phyloP scores from a whole-genome alignment of 2,329 filamentous ascomycete genomes.

The Lasiodiplodia citricola region DNA sequence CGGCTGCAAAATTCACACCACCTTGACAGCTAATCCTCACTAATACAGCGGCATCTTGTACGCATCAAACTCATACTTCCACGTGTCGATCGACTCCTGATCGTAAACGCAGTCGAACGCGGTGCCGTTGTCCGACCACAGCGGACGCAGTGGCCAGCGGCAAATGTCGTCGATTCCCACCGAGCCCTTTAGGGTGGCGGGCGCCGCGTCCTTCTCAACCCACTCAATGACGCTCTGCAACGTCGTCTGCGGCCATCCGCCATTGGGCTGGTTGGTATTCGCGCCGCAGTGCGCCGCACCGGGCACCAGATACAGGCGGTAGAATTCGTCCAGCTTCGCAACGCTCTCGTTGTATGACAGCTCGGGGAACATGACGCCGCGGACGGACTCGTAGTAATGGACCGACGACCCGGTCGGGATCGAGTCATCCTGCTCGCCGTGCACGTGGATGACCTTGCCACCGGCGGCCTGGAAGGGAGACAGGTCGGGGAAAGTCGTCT shows the following conservation, averaged over 20 bases:
- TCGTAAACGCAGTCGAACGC: slow-evolving; percentile 36
- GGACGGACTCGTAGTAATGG: slow-evolving; percentile 62
- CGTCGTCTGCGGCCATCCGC: slow-evolving; percentile 26
- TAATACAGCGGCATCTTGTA: slow-evolving; percentile 10
- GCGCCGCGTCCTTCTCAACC: slow-evolving; percentile 34
- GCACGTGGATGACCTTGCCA: slow-evolving; percentile 63
- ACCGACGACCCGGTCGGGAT: slow-evolving; percentile 61
- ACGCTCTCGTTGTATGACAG: slow-evolving; percentile 46
- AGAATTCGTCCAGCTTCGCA: slow-evolving; percentile 57
- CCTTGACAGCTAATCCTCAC: too few relatives aligned
- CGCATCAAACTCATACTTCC: slow-evolving; percentile 32
- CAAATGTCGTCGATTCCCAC: slow-evolving; percentile 43
- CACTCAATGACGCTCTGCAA: slow-evolving; percentile 27
- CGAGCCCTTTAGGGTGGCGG: slow-evolving; percentile 46
- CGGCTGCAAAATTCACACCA: not conserved
- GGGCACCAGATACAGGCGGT: slow-evolving; percentile 60
- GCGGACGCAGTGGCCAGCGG: slow-evolving; percentile 46
- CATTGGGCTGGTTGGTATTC: slow-evolving; percentile 27
- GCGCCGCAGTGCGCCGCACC: slow-evolving; percentile 57
- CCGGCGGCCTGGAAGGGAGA: slow-evolving; percentile 55
- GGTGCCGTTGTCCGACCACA: slow-evolving; percentile 35
- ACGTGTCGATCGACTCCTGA: slow-evolving; percentile 36
- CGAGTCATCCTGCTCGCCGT: slow-evolving; percentile 60
- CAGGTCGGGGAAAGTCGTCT: slow-evolving; percentile 62
- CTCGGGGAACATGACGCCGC: slow-evolving; percentile 55